Evolutionary conservation across 495 filamentous ascomycete genomes (phyloP).

Genomic region (Podospora comata): DNA sequence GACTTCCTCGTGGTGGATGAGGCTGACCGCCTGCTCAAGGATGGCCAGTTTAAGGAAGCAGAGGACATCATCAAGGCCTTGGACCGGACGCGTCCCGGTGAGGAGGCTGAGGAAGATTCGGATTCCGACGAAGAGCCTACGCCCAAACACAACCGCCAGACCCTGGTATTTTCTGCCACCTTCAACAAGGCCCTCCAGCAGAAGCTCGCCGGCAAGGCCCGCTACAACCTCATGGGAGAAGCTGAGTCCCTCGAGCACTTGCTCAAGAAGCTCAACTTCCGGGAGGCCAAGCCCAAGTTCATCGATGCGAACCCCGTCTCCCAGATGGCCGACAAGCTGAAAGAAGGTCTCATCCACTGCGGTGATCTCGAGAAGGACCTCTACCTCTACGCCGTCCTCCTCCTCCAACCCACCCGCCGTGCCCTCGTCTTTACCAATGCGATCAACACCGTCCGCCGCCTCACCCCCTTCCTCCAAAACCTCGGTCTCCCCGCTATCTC

Average conservation of each 20-base stretch:
- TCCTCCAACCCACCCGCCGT: constrained; percentile 74
- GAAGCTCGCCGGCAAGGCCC: constrained; percentile 76
- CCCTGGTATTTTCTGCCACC: constrained; percentile 93
- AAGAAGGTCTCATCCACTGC: constrained; percentile 89
- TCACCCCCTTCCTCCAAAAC: constrained; percentile 79
- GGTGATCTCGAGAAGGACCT: constrained; percentile 93
- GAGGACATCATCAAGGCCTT: constrained; percentile 78
- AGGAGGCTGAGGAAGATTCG: constrained; percentile 29
- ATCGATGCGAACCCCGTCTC: constrained; percentile 83
- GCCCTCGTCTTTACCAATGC: constrained; percentile 93
- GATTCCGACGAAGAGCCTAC: constrained; percentile 32
- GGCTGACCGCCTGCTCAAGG: constrained; percentile 85
- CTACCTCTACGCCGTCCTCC: constrained; percentile 83
- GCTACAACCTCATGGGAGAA: constrained; percentile 62
- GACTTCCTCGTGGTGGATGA: constrained; percentile 89
- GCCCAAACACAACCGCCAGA: constrained; percentile 59
- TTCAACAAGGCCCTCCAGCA: constrained; percentile 88
- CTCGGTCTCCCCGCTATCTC: constrained; percentile 73
- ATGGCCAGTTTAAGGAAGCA: constrained; percentile 92
- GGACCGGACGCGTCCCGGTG: constrained; percentile 47
- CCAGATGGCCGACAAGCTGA: constrained; percentile 81
- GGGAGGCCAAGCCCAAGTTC: constrained; percentile 77
- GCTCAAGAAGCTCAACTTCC: constrained; percentile 83
- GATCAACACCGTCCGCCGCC: constrained; percentile 83
- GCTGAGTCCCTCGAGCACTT: constrained; percentile 89